These are phyloP conservation scores for Aspergillus haitiensis DNA, from an alignment of 495 filamentous ascomycete species.

Conservation along the genomic window DNA sequence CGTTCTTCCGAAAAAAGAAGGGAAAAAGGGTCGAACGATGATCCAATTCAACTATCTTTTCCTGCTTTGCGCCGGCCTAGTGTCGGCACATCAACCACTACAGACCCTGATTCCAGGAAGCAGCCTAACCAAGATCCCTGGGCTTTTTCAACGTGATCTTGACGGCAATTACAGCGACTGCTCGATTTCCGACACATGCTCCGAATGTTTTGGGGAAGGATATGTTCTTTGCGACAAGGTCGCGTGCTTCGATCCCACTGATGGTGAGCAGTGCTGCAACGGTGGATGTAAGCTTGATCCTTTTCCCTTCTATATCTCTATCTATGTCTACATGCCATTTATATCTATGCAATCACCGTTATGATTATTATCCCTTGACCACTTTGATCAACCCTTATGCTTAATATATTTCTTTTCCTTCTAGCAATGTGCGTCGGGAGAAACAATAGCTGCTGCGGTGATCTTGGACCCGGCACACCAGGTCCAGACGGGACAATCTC, in stretches of 20 bases:
- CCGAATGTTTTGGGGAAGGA: slow-evolving; percentile 11
- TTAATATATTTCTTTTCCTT: not conserved
- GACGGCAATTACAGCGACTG: slow-evolving; percentile 1
- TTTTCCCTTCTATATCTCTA: too few relatives aligned
- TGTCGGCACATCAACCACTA: not conserved
- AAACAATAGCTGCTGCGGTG: slow-evolving; percentile 4
- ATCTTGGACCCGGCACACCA: slow-evolving; percentile 6
- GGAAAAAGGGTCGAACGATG: too few relatives aligned
- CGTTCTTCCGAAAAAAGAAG: too few relatives aligned
- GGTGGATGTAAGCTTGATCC: slow-evolving; percentile 8
- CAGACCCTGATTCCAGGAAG: not conserved
- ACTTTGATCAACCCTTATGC: too few relatives aligned
- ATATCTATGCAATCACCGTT: too few relatives aligned
- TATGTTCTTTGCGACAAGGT: slow-evolving; percentile 15
- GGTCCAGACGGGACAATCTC: slow-evolving; percentile 5
- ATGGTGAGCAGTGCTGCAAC: slow-evolving; percentile 15
- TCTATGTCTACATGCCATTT: too few relatives aligned
- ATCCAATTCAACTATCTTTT: too few relatives aligned
- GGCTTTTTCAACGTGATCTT: slow-evolving; percentile 6
- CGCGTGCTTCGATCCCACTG: slow-evolving; percentile 15
- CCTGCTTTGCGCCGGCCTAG: not conserved
- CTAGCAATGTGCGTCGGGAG: slow-evolving; percentile 9
- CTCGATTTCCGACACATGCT: slow-evolving; percentile 8
- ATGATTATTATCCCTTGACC: too few relatives aligned
- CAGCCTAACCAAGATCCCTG: not conserved